Conservation (phyloP, 305 asterid species). For the Solanum chacoense region DNA sequence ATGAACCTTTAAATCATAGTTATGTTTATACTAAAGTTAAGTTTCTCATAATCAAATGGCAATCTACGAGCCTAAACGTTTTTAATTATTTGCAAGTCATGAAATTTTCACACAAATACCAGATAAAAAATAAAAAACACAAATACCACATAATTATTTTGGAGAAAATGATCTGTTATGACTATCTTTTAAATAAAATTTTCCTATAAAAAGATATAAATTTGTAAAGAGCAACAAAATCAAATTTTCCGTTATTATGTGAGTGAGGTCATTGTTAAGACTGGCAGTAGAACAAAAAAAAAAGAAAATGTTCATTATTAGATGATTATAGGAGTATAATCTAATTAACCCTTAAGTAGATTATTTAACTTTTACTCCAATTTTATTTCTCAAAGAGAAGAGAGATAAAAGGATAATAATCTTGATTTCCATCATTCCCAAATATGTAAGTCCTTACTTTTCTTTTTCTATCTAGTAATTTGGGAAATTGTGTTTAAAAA, state of each 20-base stretch:
- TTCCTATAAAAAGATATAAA: neutral
- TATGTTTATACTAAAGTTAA: too few relatives aligned
- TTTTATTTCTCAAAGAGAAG: neutral
- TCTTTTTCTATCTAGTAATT: neutral
- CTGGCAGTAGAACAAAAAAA: too few relatives aligned
- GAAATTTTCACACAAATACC: too few relatives aligned
- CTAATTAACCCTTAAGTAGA: neutral
- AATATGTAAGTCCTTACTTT: neutral
- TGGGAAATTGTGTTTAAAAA: neutral
- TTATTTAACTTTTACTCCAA: neutral
- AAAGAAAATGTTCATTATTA: neutral
- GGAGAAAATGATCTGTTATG: neutral
- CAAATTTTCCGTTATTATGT: neutral
- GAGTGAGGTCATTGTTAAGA: neutral
- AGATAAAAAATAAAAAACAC: too few relatives aligned
- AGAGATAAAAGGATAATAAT: neutral
- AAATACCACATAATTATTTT: neutral
- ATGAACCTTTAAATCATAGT: too few relatives aligned
- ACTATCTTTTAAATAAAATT: neutral
- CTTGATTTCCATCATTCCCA: neutral
- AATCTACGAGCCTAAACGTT: too few relatives aligned
- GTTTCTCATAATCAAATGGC: too few relatives aligned
- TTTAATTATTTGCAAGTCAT: too few relatives aligned
- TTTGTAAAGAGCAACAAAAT: neutral
- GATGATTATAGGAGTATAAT: neutral